phyloP scores from a whole-genome alignment of 1,284 basidiomycete genomes.

The Ceratobasidium sp. region DNA sequence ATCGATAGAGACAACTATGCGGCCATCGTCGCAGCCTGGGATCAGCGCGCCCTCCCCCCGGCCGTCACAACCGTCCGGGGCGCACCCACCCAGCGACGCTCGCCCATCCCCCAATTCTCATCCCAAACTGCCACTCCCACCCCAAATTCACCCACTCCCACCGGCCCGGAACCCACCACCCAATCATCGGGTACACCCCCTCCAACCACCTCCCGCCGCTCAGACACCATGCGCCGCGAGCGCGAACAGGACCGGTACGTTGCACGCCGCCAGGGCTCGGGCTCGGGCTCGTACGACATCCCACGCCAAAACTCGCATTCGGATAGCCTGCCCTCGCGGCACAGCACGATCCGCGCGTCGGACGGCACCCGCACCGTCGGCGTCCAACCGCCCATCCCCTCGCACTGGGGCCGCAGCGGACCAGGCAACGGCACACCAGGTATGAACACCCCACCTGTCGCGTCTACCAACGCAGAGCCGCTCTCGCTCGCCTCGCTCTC shows the following conservation, averaged over 20 bases:
- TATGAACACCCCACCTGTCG: neutral
- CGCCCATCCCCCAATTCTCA: conserved; percentile 37
- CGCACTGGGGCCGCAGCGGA: conserved; percentile 4
- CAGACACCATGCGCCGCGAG: conserved; percentile 1
- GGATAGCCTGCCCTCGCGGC: neutral
- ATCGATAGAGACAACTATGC: conserved; percentile 37
- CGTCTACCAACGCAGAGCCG: neutral
- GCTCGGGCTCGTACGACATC: neutral
- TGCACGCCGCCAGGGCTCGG: conserved; percentile 14
- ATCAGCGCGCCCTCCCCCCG: conserved; percentile 28
- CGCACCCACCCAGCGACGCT: conserved; percentile 15
- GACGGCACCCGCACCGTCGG: conserved; percentile 3
- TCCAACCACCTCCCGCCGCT: neutral
- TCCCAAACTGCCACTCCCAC: neutral
- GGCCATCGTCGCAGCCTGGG: conserved; percentile 32
- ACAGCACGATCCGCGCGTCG: conserved; percentile 10
- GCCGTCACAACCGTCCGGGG: conserved; percentile 17
- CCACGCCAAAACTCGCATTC: conserved; percentile 21
- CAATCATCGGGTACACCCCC: conserved; percentile 14
- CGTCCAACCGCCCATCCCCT: conserved; percentile 2
- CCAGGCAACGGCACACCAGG: conserved; percentile 1
- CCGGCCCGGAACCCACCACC: neutral
- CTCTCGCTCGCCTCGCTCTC: conserved; percentile 38
- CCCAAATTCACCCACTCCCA: neutral
- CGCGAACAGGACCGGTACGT: conserved; percentile 11